phyloP scores from a whole-genome alignment of 129 eudicot genomes.

The Chrysanthemum makinoi region DNA sequence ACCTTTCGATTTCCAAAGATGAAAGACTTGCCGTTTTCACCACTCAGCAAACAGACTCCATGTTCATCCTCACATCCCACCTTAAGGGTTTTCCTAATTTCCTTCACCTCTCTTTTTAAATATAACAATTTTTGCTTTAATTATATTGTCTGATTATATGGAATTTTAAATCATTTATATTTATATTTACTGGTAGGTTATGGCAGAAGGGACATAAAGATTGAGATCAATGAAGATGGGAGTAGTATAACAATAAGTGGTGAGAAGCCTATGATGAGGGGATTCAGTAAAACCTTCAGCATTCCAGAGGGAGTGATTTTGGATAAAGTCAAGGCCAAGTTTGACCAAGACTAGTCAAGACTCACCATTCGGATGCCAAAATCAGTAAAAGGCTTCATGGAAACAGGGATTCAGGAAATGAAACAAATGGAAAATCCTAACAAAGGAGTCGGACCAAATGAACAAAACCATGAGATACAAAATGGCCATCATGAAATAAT shows the following conservation, averaged over 20 bases:
- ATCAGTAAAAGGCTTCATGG: slow-evolving; percentile 39
- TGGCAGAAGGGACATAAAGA: slow-evolving; percentile 42
- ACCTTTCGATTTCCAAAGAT: slow-evolving; percentile 17
- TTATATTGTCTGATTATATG: background rate
- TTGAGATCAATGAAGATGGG: slow-evolving; percentile 70
- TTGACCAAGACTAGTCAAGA: slow-evolving; percentile 43
- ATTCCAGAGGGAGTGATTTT: slow-evolving; percentile 61
- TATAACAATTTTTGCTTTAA: background rate
- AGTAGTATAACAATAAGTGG: slow-evolving; percentile 43
- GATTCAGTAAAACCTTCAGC: slow-evolving; percentile 43
- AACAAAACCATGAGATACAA: background rate
- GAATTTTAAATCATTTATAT: background rate
- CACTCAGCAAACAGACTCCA: slow-evolving; percentile 49
- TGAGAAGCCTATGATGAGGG: slow-evolving; percentile 32
- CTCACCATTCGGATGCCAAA: slow-evolving; percentile 59
- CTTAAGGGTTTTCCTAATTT: slow-evolving; percentile 58
- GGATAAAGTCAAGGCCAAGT: slow-evolving; percentile 56
- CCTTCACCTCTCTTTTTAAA: background rate
- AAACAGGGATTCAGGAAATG: slow-evolving; percentile 37
- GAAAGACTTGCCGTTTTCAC: slow-evolving; percentile 36
- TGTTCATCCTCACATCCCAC: slow-evolving; percentile 59
- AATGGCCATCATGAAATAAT: slow-evolving; percentile 7
- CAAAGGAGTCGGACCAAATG: background rate
- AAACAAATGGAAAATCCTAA: slow-evolving; percentile 23
- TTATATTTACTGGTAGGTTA: slow-evolving; percentile 37